Base-by-base conservation (phyloP, 2,329 filamentous ascomycete genomes). In the Massarina eburnea region DNA sequence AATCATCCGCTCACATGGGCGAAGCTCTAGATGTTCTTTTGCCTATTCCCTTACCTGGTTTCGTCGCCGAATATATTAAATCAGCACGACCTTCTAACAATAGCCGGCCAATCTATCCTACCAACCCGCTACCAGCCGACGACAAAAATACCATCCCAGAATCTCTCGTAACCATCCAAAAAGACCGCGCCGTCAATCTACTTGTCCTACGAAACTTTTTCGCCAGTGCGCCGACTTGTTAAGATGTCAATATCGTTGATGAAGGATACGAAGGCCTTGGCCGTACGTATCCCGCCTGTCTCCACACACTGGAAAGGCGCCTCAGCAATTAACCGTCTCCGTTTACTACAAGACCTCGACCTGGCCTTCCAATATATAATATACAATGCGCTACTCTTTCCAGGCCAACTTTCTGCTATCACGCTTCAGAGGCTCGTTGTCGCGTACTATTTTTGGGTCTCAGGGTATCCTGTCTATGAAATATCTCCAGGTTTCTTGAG, bases 321-420 rank as follows among this genome's bases (percentile, higher is more conserved):
- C 54, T 46, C 42, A 33, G 49, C 52, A 61, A 64, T 66, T 59
- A 62, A 57, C 57, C 60, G 54, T 52, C 43, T 39, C 46, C 42
- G 29, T 54, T 44, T 33, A 44, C 43, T 50, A 49, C 49, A 49
- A 44, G 60, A 62, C 60, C 60, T 61, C 59, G 60, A 58, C 60
- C 58, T 34, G 46, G 54, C 53, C 60, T 57, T 54, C 37, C 58
- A 66, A 66, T 66, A 37, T 66, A 65, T 58, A 58, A 59, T 64
- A 66, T 65, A 64, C 45, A 56, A 57, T 39, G 20, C 37, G 44
- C 47, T 47, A 48, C 52, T 51, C 44, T 51, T 44, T 46, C 34
- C 21, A 51, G 36, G 39, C 33, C 39, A 26, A 38, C 34, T 20
- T 45, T 41, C 48, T 49, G 43, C 39, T 42, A 51, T 59, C 51